A percentile compares a stretch with the other conserved stretches of the same genome.
phyloP scores from a whole-genome alignment of 2,329 filamentous ascomycete genomes.

The Aspergillus sp. region DNA sequence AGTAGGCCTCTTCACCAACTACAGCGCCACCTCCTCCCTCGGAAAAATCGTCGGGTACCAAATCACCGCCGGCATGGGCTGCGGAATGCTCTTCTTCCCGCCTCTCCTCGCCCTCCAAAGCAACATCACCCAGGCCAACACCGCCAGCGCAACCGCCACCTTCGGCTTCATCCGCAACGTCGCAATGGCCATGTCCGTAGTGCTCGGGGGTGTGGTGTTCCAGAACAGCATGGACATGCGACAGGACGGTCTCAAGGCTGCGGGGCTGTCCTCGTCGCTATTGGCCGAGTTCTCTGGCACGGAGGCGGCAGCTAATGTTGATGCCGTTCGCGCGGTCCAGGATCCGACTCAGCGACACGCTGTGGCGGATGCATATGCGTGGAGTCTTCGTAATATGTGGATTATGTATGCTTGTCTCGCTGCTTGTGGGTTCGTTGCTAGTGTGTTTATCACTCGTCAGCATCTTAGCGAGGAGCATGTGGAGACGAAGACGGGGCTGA shows the following conservation, averaged over 20 bases:
- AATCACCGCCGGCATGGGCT: constrained; percentile 53
- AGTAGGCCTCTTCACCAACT: constrained; percentile 50
- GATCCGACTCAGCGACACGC: constrained; percentile 42
- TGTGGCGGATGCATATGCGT: constrained; percentile 50
- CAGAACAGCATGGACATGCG: constrained; percentile 57
- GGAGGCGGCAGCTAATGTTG: constrained; percentile 51
- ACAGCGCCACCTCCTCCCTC: constrained; percentile 40
- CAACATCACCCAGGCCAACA: constrained; percentile 51
- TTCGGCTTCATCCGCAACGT: constrained; percentile 64
- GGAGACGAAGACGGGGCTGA: constrained; percentile 24
- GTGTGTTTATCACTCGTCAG: constrained; percentile 30
- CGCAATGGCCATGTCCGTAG: constrained; percentile 67
- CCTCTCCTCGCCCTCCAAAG: constrained; percentile 61
- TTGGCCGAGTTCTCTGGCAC: constrained; percentile 40
- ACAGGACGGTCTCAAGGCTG: constrained; percentile 53
- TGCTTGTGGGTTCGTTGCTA: constrained; percentile 32
- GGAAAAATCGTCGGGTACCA: constrained; percentile 51
- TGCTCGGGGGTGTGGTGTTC: constrained; percentile 76
- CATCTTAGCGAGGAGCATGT: constrained; percentile 24
- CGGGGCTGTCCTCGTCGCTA: constrained; percentile 29
- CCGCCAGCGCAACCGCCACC: constrained; percentile 55
- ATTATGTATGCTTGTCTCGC: constrained; percentile 42
- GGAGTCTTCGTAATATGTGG: constrained; percentile 50
- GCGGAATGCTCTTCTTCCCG: constrained; percentile 56
- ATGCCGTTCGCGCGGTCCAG: constrained; percentile 43